phyloP scores from a whole-genome alignment of 164 flowering plant species.

The Tinospora cordifolia region DNA sequence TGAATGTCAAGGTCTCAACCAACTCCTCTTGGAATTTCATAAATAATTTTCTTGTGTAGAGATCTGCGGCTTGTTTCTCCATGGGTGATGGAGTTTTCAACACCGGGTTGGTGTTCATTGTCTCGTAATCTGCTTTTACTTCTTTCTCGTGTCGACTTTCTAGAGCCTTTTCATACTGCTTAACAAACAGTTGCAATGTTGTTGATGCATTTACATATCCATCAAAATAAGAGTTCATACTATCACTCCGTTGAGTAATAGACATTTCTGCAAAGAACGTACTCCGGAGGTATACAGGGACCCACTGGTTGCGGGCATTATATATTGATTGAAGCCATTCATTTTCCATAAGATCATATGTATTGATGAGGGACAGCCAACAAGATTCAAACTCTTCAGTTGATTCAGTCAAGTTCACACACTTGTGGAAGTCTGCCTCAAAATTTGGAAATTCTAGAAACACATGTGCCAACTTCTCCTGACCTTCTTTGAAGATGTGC shows the following conservation, averaged over 20 bases:
- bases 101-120: constrained; percentile 48
- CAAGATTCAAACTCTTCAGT: constrained; percentile 65
- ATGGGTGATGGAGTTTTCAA: constrained; percentile 79
- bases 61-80: constrained; percentile 78
- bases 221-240: constrained; percentile 79
- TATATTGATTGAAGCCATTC: constrained; percentile 68
- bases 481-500: constrained; percentile 68
- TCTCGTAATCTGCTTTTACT: constrained; percentile 77
- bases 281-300: constrained; percentile 62
- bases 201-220: constrained; percentile 86
- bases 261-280: constrained; percentile 83
- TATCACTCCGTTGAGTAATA: constrained; percentile 63
- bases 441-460: constrained; percentile 51
- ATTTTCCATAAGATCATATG: constrained; percentile 54
- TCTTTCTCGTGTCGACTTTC: constrained; percentile 78
- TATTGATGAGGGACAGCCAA: constrained; percentile 62
- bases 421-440: constrained; percentile 65
- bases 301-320: constrained; percentile 61
- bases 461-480: constrained; percentile 60
- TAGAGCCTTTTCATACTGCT: constrained; percentile 67
- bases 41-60: constrained; percentile 65
- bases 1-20: constrained; percentile 64
- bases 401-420: constrained; percentile 60
- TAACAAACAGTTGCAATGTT: constrained; percentile 49
- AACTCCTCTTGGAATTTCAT: constrained; percentile 74